Evolutionary conservation across 2,329 filamentous ascomycete species (phyloP).

Genomic region (Talaromyces funiculosus): DNA sequence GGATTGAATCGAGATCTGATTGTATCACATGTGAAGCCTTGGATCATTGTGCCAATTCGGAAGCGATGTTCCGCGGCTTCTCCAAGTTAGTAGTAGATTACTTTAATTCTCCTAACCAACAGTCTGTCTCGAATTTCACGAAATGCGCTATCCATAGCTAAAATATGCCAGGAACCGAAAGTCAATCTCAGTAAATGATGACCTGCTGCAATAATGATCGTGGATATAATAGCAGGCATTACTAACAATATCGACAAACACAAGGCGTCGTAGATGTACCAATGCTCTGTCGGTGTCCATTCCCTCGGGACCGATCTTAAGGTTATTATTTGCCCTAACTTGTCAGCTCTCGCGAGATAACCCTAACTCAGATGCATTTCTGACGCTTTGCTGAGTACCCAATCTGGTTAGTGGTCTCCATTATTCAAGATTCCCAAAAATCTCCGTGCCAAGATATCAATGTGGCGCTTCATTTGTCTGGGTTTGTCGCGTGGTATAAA

Average conservation of each 20-base stretch:
- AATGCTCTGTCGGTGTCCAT: background rate
- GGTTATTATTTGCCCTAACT: background rate
- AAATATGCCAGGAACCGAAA: slow-evolving; percentile 8
- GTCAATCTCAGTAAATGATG: slow-evolving; percentile 2
- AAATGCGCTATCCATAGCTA: background rate
- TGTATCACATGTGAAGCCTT: background rate
- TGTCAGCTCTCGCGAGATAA: background rate
- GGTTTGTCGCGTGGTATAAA: background rate
- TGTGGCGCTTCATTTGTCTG: background rate
- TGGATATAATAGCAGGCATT: background rate
- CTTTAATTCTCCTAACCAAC: background rate
- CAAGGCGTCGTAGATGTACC: background rate
- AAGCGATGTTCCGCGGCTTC: background rate
- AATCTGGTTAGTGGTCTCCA: background rate
- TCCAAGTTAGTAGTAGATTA: background rate
- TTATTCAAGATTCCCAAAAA: background rate
- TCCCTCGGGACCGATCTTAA: background rate
- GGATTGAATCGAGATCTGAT: background rate
- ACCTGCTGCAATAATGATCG: background rate
- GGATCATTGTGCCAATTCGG: background rate
- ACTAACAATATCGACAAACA: background rate
- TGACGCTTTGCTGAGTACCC: background rate
- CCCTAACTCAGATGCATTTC: background rate
- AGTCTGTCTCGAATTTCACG: background rate
- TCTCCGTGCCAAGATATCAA: background rate